Conservation (phyloP, 1,284 basidiomycete genomes). For the Ustilago cynodontis region DNA sequence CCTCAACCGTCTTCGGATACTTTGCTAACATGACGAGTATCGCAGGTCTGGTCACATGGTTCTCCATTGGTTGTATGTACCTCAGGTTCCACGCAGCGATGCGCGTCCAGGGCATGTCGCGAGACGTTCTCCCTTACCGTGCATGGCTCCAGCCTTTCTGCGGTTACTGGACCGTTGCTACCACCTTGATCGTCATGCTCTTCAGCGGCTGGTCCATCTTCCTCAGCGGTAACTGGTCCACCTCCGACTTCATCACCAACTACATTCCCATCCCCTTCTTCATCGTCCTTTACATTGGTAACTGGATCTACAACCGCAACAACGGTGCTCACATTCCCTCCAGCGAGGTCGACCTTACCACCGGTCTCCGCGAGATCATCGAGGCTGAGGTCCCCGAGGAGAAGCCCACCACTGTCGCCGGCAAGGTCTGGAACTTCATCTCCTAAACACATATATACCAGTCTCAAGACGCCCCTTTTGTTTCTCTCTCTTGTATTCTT, state of each 20-base stretch:
- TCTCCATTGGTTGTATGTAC: slow-evolving; percentile 82
- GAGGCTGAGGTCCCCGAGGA: slow-evolving; percentile 51
- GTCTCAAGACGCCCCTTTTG: background rate
- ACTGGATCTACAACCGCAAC: slow-evolving; percentile 73
- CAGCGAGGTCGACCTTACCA: slow-evolving; percentile 73
- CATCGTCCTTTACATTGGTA: slow-evolving; percentile 79
- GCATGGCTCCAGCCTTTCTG: slow-evolving; percentile 69
- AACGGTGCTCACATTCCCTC: slow-evolving; percentile 67
- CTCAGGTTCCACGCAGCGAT: slow-evolving; percentile 80
- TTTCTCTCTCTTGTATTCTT: slow-evolving; percentile 16
- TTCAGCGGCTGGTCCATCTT: slow-evolving; percentile 71
- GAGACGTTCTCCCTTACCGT: slow-evolving; percentile 73
- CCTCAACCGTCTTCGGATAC: slow-evolving; percentile 75
- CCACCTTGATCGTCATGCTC: slow-evolving; percentile 56
- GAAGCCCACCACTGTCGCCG: slow-evolving; percentile 45
- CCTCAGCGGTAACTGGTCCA: slow-evolving; percentile 60
- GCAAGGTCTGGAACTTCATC: slow-evolving; percentile 51
- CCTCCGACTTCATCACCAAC: slow-evolving; percentile 79
- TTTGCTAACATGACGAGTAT: slow-evolving; percentile 77
- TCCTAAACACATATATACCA: slow-evolving; percentile 28
- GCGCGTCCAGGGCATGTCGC: slow-evolving; percentile 76
- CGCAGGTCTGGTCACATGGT: slow-evolving; percentile 84
- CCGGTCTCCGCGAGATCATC: slow-evolving; percentile 71
- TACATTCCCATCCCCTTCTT: slow-evolving; percentile 83
- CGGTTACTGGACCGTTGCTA: slow-evolving; percentile 49